phyloP scores from a whole-genome alignment of 192 early-diverging fungal genomes.

The Coemansia sp. region DNA sequence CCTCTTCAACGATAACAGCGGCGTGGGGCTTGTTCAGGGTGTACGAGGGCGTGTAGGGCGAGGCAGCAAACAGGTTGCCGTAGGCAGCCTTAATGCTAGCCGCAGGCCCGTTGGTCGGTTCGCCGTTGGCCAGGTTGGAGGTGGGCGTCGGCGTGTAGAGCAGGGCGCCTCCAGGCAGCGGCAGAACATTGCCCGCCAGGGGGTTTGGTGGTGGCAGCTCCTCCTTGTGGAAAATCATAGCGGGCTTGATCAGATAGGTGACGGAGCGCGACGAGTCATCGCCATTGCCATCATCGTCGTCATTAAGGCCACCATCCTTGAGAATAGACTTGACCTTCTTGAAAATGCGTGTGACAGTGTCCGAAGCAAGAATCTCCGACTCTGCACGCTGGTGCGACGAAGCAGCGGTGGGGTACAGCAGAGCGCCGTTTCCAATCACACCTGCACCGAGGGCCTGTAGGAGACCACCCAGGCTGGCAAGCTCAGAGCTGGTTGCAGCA shows the following conservation, averaged over 20 bases:
- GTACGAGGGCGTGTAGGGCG: constrained; percentile 45
- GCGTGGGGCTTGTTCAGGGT: constrained; percentile 48
- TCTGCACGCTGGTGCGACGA: constrained; percentile 45
- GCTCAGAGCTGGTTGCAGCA: constrained; percentile 23
- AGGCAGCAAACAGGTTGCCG: constrained; percentile 42
- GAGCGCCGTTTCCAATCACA: constrained; percentile 42
- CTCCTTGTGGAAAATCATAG: constrained; percentile 49
- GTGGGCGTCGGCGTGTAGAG: constrained; percentile 46
- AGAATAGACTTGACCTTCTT: constrained; percentile 49
- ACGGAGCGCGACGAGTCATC: constrained; percentile 33
- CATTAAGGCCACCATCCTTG: constrained; percentile 44
- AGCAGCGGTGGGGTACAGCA: constrained; percentile 30
- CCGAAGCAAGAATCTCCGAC: constrained; percentile 42
- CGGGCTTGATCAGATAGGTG: constrained; percentile 45
- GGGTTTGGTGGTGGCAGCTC: constrained; percentile 47
- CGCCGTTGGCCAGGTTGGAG: constrained; percentile 9
- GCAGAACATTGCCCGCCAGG: constrained; percentile 40
- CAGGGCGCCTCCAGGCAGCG: constrained; percentile 41
- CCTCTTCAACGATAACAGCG: constrained; percentile 42
- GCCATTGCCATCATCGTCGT: constrained; percentile 27
- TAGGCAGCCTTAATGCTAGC: constrained; percentile 48
- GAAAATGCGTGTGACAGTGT: constrained; percentile 36
- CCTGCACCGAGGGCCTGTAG: constrained; percentile 48
- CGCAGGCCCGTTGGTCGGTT: constrained; percentile 27
- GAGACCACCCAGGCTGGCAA: constrained; percentile 39